Evolutionary conservation across 2,329 filamentous ascomycete species (phyloP).

Genomic region (Aschersonia sp.): DNA sequence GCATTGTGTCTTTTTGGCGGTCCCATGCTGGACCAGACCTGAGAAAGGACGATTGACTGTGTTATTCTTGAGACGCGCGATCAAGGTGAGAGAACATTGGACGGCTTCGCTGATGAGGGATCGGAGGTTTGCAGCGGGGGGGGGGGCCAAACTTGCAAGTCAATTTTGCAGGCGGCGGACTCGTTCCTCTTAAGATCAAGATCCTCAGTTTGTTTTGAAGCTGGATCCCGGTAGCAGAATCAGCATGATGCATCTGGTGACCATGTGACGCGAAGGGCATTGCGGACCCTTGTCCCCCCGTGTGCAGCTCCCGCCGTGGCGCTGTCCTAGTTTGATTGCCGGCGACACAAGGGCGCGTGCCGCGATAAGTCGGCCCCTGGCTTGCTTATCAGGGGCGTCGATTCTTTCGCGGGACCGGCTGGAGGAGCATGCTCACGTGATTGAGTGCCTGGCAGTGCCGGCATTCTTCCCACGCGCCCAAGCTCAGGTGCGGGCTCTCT

Average conservation of each 20-base stretch:
- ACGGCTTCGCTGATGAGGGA: not conserved
- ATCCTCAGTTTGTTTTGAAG: no score
- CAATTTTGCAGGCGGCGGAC: no score
- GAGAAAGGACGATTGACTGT: constrained; percentile 1
- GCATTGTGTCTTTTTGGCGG: constrained; percentile 35
- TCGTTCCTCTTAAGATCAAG: no score
- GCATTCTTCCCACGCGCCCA: not conserved
- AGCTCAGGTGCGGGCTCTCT: not conserved
- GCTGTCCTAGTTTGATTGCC: no score
- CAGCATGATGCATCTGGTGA: not conserved
- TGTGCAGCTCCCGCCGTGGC: not conserved
- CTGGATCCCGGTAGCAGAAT: not conserved
- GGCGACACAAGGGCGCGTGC: no score
- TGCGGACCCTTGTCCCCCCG: not conserved
- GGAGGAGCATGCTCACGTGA: no score
- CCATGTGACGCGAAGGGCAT: not conserved
- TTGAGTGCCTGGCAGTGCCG: no score
- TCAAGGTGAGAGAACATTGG: not conserved
- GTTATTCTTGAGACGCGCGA: not conserved
- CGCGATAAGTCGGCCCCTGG: no score
- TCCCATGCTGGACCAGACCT: constrained; percentile 31
- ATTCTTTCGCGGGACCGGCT: no score
- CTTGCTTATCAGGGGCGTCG: no score
- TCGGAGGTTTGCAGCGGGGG: no score
- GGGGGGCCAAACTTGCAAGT: no score